Evolutionary conservation across 257 asterid genomes (phyloP), one percentile per base, ranked within the genome.

Genomic region (Haberlea rhodopensis): DNA sequence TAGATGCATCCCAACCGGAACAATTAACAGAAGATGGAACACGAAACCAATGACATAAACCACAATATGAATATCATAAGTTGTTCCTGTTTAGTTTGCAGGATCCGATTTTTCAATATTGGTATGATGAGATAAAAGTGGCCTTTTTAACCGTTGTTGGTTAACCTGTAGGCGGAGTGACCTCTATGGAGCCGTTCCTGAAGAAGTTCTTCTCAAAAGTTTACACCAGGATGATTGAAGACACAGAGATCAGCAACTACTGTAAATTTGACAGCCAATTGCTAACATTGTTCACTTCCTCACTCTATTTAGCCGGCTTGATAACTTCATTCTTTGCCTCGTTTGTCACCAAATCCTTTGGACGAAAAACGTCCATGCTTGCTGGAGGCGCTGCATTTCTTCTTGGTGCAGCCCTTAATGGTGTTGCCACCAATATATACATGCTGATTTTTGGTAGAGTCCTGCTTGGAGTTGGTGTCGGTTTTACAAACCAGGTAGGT

Each of bases 201-300:
- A n/a, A 27, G 31, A 29, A 52, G 27, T 64, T 64, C 60, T 64
- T 64, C 40, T 48, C 69, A 5, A 15, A 31, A 2, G 69, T 64
- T 2, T 64, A 51, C 31, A 10, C 15, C 15, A 64, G 37, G 25
- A 25, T 28, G 60, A 52, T 18, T 5, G 60, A 26, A 10, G 31
- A 16, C 23, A 54, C 11, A 19, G 20, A 27, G 1, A 22, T 29
- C 18, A 51, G 54, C 54, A 25, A 51, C 4, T 52, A 64, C 61
- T 52, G 61, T 32, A 64, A 64, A 53, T 64, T 52, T 54, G 27
- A 64, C 51, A 64, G 60, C 60, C 69, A 25, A 3, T 26, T 28
- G 3, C 18, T 64, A 20, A 64, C 69, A 37, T 15, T 64, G 4
- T 64, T 64, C 37, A 64, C 69, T 11, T 64, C 69, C 0, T 64